Base-by-base conservation (phyloP, 225 moss, liverwort and hornwort species). In the Neckera pumila region DNA sequence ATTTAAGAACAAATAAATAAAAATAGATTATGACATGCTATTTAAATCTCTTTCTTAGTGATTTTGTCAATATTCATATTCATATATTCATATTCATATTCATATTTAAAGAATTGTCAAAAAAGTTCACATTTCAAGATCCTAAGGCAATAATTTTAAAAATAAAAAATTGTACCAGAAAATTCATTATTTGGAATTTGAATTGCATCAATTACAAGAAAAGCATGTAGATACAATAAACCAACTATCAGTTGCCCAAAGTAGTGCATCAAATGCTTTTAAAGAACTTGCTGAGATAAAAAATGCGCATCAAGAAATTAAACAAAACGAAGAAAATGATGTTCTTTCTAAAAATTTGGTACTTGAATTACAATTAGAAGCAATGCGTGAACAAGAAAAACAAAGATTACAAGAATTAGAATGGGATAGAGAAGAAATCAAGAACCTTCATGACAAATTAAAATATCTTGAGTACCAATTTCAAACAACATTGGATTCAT, bases 171-270 rank as follows among this genome's bases (percentile, higher is more conserved):
- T 85, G 7, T 54, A 57, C 12, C 49, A 94, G 92, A 94, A 88
- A 92, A 94, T 92, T 43, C 79, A 87, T 30, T 89, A 20, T 67
- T 72, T 91, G 14, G 86, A 94, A 62, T 28, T 64, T 47, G 85
- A 92, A 80, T 76, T 94, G 34, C 73, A 86, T 56, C 60, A 89
- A 89, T 21, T 90, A 26, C 89, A 56, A 72, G 65, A 90, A 76
- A 83, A 92, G n/a, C 6, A 86, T 79, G 40, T 5, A 8, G 34
- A 81, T 12, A 40, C 13, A 12, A 20, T 84, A 76, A 60, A 75
- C 17, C 80, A 87, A 57, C 84, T 92, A 71, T 76, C 49, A 49
- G 72, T 64, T 63, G 81, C 73, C 15, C 42, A 94, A 78, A 90
- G 6, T 2, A 62, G 12, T 49, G 40, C 56, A 84, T 4, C 28